Percentiles rank a stretch among this genome's conserved stretches.
These are phyloP conservation scores for Parachlorella kessleri DNA, from an alignment of 139 green algal species.

Conservation along the genomic window DNA sequence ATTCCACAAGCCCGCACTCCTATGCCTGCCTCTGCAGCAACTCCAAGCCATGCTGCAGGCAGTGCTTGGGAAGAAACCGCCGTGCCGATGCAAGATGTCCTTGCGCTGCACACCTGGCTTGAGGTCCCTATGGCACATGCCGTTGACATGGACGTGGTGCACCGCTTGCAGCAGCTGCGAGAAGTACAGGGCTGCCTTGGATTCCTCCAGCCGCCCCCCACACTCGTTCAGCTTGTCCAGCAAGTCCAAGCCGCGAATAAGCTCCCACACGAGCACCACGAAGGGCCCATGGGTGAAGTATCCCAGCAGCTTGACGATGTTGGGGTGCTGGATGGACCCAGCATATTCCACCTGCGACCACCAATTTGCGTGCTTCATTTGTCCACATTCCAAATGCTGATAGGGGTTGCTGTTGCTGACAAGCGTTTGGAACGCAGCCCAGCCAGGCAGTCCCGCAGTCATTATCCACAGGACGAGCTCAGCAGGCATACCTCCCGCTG, in stretches of 20 bases:
- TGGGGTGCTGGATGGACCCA: conserved; percentile 18
- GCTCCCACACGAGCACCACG: conserved; percentile 71
- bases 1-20: too few relatives aligned
- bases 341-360: conserved; percentile 40
- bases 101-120: conserved; percentile 72
- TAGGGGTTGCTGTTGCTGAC: too few relatives aligned
- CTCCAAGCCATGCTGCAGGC: too few relatives aligned
- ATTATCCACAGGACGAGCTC: too few relatives aligned
- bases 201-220: conserved; percentile 62
- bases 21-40: too few relatives aligned
- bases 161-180: conserved; percentile 57
- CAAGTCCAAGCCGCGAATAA: conserved; percentile 80
- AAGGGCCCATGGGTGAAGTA: conserved; percentile 22
- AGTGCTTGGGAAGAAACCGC: too few relatives aligned
- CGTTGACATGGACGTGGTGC: background rate
- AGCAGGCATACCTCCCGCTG: too few relatives aligned
- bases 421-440: too few relatives aligned
- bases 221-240: conserved; percentile 84
- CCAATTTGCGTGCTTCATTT: too few relatives aligned
- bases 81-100: too few relatives aligned
- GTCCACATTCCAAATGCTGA: too few relatives aligned
- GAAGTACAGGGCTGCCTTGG: conserved; percentile 72
- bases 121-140: conserved; percentile 79
- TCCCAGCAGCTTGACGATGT: conserved; percentile 36
- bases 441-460: too few relatives aligned